These are phyloP conservation scores for Apophysomyces ossiformis DNA, from an alignment of 371 early-diverging fungal genomes.

Conservation along the genomic window DNA sequence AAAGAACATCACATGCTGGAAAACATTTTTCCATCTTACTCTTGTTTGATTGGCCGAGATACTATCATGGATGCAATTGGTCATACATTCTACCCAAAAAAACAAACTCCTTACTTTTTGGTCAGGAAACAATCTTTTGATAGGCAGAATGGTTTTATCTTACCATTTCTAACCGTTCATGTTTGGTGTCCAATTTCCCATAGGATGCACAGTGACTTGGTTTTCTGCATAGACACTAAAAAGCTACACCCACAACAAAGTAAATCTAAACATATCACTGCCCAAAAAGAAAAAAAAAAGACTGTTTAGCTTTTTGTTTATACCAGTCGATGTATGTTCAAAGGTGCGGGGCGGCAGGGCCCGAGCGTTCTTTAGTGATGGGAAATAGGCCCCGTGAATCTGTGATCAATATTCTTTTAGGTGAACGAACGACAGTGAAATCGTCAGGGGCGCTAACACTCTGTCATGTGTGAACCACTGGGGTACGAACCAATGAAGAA, in stretches of 20 bases:
- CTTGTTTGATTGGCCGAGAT: not conserved
- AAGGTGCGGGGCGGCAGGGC: slow-evolving; percentile 10
- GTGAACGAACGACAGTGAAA: slow-evolving; percentile 6
- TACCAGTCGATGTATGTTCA: not conserved
- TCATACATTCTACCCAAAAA: not conserved
- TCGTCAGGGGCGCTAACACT: slow-evolving; percentile 2
- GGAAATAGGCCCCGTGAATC: slow-evolving; percentile 11
- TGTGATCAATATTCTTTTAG: slow-evolving; percentile 4
- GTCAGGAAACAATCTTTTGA: not conserved
- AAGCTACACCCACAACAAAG: not conserved
- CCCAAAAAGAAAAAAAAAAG: not conserved
- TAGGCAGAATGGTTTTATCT: slow-evolving; percentile 4
- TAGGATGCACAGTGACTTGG: slow-evolving; percentile 1
- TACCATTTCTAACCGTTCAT: not conserved
- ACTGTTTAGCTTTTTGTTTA: not conserved
- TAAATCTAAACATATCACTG: not conserved
- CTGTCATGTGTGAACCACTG: slow-evolving; percentile 1
- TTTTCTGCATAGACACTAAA: slow-evolving; percentile 1
- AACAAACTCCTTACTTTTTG: slow-evolving; percentile 7
- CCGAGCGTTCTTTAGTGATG: slow-evolving; percentile 4
- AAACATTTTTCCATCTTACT: slow-evolving; percentile 2
- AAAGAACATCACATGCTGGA: slow-evolving; percentile 9
- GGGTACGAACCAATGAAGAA: not conserved
- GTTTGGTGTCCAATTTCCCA: not conserved
- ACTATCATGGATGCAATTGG: not conserved